Conservation (phyloP, 73 alveolate species). For the Paramecium pentaurelia region DNA sequence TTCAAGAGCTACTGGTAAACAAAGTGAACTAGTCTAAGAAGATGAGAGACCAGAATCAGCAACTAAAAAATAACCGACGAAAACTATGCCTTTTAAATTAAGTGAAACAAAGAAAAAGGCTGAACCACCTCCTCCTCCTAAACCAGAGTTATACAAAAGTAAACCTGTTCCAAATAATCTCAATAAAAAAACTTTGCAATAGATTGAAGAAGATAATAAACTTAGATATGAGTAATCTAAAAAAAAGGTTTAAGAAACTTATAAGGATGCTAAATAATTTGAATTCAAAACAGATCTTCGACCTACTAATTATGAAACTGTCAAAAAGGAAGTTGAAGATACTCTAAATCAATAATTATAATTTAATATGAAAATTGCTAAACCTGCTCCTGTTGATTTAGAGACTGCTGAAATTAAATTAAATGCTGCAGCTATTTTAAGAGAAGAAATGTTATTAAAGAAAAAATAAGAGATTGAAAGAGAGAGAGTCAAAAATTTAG, state of each 20-base stretch:
- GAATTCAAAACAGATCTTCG: slow-evolving; percentile 76
- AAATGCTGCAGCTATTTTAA: slow-evolving; percentile 94
- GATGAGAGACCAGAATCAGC: slow-evolving; percentile 63
- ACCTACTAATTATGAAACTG: slow-evolving; percentile 73
- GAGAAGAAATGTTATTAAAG: slow-evolving; percentile 87
- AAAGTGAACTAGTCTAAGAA: slow-evolving; percentile 61
- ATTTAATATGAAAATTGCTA: slow-evolving; percentile 62
- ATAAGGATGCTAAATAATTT: slow-evolving; percentile 66
- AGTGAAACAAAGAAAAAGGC: slow-evolving; percentile 92
- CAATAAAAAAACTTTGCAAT: slow-evolving; percentile 79
- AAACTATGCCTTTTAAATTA: slow-evolving; percentile 89
- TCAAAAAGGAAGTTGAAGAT: slow-evolving; percentile 75
- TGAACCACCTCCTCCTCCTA: slow-evolving; percentile 84
- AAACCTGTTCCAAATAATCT: slow-evolving; percentile 85
- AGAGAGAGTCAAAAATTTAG: slow-evolving; percentile 86
- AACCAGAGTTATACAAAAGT: slow-evolving; percentile 72
- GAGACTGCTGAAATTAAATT: slow-evolving; percentile 89
- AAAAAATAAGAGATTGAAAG: slow-evolving; percentile 91
- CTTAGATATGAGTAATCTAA: slow-evolving; percentile 71
- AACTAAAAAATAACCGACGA: slow-evolving; percentile 80
- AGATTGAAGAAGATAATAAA: slow-evolving; percentile 74
- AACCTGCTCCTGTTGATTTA: slow-evolving; percentile 71
- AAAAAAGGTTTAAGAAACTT: slow-evolving; percentile 66
- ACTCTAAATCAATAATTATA: slow-evolving; percentile 67
- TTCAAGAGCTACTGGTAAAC: slow-evolving; percentile 74